Percentiles rank a stretch among this genome's conserved stretches.
phyloP scores from a whole-genome alignment of 2,329 filamentous ascomycete genomes.

The Harringtonia lauricola region DNA sequence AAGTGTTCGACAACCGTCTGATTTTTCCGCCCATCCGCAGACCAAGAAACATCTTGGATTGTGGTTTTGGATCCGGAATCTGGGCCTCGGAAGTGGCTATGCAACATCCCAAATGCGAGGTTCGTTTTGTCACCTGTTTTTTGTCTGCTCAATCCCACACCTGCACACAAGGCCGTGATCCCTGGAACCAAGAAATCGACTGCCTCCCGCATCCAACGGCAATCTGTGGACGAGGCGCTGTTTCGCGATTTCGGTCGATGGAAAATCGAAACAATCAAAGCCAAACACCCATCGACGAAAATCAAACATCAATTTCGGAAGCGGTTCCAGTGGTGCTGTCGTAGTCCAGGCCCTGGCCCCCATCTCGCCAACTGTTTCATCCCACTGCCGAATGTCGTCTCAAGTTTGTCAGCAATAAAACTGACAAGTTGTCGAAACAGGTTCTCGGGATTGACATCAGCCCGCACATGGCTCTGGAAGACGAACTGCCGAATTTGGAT shows the following conservation, averaged over 20 bases:
- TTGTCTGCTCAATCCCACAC: background rate
- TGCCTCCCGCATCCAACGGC: too few species aligned
- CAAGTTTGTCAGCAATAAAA: background rate
- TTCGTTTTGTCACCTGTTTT: conserved; percentile 25
- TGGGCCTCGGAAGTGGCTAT: conserved; percentile 63
- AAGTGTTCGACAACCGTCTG: conserved; percentile 54
- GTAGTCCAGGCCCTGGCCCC: too few species aligned
- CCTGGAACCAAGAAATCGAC: too few species aligned
- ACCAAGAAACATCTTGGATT: conserved; percentile 54
- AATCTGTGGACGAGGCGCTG: too few species aligned
- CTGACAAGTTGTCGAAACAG: conserved; percentile 25
- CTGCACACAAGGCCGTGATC: too few species aligned
- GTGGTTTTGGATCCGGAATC: conserved; percentile 58
- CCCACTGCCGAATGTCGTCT: too few species aligned
- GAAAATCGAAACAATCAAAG: too few species aligned
- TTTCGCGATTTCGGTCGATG: too few species aligned
- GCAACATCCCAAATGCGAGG: conserved; percentile 52
- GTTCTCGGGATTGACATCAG: conserved; percentile 63
- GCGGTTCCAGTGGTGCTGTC: too few species aligned
- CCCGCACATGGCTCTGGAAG: conserved; percentile 56
- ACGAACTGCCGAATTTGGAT: conserved; percentile 51
- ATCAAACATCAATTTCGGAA: too few species aligned
- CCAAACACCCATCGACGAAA: too few species aligned
- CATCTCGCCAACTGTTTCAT: too few species aligned
- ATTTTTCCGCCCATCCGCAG: conserved; percentile 57